Evolutionary conservation across 495 filamentous ascomycete genomes (phyloP).

Genomic region (Podospora pseudocomata): DNA sequence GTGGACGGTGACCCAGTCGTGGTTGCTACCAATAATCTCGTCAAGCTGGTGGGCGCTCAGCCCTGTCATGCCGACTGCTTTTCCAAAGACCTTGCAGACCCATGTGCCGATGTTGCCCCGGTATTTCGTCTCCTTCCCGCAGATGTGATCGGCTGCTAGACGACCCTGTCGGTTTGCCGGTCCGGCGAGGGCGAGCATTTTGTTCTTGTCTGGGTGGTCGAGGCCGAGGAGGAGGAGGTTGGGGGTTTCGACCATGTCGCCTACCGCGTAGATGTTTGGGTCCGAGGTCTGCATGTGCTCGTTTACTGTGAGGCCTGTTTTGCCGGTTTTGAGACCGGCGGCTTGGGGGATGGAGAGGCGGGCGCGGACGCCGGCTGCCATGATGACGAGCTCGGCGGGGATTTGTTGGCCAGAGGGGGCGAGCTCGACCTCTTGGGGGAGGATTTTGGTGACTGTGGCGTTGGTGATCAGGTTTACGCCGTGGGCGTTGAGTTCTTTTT

Average conservation of each 20-base stretch:
- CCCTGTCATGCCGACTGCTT: conserved; percentile 28
- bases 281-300: conserved; percentile 31
- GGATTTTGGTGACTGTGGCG: conserved; percentile 14
- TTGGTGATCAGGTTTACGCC: conserved; percentile 23
- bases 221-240: conserved; percentile 17
- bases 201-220: neutral
- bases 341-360: conserved; percentile 22
- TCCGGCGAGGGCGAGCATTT: conserved; percentile 30
- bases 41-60: conserved; percentile 19
- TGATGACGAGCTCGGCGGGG: conserved; percentile 23
- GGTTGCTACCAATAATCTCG: neutral
- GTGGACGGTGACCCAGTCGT: conserved; percentile 32
- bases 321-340: conserved; percentile 26
- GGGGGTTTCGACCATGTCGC: conserved; percentile 35
- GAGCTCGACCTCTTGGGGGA: neutral
- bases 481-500: conserved; percentile 26
- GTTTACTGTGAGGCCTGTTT: conserved; percentile 27
- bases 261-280: conserved; percentile 35
- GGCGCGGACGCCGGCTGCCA: conserved; percentile 26
- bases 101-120: conserved; percentile 30
- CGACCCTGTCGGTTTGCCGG: conserved; percentile 36
- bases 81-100: conserved; percentile 28
- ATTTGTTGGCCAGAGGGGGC: conserved; percentile 12
- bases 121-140: conserved; percentile 21
- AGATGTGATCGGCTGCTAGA: conserved; percentile 33